Conservation (phyloP, 1,284 basidiomycete genomes). For the Anthracocystis panici-leucophaei region DNA sequence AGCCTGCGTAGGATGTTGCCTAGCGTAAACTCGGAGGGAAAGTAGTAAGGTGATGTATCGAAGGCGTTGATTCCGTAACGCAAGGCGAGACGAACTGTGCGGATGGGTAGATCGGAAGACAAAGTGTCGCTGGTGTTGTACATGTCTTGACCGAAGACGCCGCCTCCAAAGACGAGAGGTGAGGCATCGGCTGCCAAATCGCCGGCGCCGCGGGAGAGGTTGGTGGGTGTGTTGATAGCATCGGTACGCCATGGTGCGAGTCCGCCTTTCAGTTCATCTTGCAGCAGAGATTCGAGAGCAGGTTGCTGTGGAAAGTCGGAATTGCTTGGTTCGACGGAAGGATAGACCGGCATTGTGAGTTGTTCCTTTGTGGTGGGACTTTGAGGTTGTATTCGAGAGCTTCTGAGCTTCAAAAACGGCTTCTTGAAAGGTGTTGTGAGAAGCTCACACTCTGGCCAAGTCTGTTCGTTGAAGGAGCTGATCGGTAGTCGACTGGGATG, state of each 20-base stretch:
- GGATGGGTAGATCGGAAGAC: constrained; percentile 48
- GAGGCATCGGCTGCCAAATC: constrained; percentile 40
- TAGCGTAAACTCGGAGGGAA: constrained; percentile 87
- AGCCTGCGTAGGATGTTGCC: constrained; percentile 73
- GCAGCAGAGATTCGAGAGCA: constrained; percentile 25
- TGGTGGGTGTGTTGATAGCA: constrained; percentile 24
- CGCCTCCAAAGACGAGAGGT: constrained; percentile 64
- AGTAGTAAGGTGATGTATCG: constrained; percentile 86
- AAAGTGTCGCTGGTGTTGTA: constrained; percentile 58
- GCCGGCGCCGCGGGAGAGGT: constrained; percentile 12
- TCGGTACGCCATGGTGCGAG: constrained; percentile 39
- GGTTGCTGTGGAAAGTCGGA: constrained; percentile 44
- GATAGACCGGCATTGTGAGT: constrained; percentile 49
- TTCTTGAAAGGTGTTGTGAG: too few species aligned
- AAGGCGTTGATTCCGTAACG: constrained; percentile 89
- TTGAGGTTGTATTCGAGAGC: background rate
- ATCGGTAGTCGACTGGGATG: too few species aligned
- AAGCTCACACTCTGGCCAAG: too few species aligned
- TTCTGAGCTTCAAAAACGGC: too few species aligned
- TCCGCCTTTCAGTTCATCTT: constrained; percentile 39
- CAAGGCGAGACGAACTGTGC: constrained; percentile 74
- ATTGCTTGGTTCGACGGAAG: constrained; percentile 42
- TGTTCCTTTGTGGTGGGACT: constrained; percentile 2
- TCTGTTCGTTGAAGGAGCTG: too few species aligned
- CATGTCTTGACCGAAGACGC: constrained; percentile 64